Conservation (phyloP, 2,329 filamentous ascomycete species). For the Penicillium occitanis region DNA sequence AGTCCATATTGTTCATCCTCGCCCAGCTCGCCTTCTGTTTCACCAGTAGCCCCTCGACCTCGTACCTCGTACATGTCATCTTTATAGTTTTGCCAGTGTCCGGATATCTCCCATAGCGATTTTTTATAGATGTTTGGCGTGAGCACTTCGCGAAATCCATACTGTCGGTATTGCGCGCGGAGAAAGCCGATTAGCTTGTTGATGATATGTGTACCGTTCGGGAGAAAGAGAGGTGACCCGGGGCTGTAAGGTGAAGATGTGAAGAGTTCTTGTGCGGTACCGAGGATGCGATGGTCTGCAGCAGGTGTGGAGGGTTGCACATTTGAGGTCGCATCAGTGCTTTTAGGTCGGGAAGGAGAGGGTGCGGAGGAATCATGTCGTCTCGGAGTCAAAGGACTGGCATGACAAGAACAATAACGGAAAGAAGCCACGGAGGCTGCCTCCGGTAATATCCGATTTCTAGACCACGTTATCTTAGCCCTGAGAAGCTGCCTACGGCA, state of each 20-base stretch:
- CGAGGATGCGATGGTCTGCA: slow-evolving; percentile 53
- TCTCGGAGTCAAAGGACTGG: not conserved
- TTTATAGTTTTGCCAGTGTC: slow-evolving; percentile 85
- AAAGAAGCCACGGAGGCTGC: not conserved
- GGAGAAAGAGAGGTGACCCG: slow-evolving; percentile 80
- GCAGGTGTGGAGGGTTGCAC: slow-evolving; percentile 38
- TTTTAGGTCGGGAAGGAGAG: slow-evolving; percentile 19
- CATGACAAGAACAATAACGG: slow-evolving; percentile 17
- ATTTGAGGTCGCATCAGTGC: slow-evolving; percentile 17
- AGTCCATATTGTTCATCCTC: slow-evolving; percentile 75
- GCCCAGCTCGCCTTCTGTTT: slow-evolving; percentile 47
- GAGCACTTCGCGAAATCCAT: slow-evolving; percentile 85
- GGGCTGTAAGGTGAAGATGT: slow-evolving; percentile 77
- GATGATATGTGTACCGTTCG: slow-evolving; percentile 78
- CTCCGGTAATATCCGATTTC: not conserved
- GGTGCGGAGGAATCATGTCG: slow-evolving; percentile 27
- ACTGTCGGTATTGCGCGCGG: slow-evolving; percentile 77
- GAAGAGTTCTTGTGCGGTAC: slow-evolving; percentile 68
- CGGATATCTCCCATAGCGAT: slow-evolving; percentile 79
- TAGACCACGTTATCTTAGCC: not conserved
- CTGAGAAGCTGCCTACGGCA: slow-evolving; percentile 16
- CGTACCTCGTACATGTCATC: slow-evolving; percentile 87
- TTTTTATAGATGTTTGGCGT: slow-evolving; percentile 91
- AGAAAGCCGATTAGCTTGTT: slow-evolving; percentile 80
- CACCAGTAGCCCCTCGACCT: slow-evolving; percentile 50